Percentiles rank a stretch among this genome's conserved stretches.
These are phyloP conservation scores for Fomes fomentarius DNA, from an alignment of 1,284 basidiomycete species.

Conservation along the genomic window DNA sequence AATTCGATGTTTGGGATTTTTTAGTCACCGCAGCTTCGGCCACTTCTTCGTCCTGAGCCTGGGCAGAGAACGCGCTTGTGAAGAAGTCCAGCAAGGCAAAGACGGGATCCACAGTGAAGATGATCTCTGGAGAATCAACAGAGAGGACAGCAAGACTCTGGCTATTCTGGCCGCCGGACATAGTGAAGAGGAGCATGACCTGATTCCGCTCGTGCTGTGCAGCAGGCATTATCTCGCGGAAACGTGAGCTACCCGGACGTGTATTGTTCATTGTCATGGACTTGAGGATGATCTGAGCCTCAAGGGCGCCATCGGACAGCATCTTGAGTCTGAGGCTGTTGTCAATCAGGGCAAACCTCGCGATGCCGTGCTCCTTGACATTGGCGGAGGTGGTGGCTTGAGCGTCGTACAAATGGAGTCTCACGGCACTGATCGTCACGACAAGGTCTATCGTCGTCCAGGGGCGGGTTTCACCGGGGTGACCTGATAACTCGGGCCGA, in stretches of 20 bases:
- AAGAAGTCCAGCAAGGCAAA: conserved; percentile 91
- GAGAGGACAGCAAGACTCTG: conserved; percentile 83
- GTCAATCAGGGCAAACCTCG: conserved; percentile 83
- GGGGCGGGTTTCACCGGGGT: conserved; percentile 32
- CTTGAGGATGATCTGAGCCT: conserved; percentile 87
- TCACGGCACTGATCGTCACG: conserved; percentile 77
- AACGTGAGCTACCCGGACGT: conserved; percentile 80
- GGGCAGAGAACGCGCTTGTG: conserved; percentile 57
- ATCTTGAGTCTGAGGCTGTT: conserved; percentile 84
- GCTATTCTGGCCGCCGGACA: conserved; percentile 59
- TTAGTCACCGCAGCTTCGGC: conserved; percentile 6
- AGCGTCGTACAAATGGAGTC: conserved; percentile 90
- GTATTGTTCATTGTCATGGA: conserved; percentile 95
- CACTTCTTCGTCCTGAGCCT: conserved; percentile 19
- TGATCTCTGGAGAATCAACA: conserved; percentile 91
- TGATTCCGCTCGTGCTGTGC: conserved; percentile 91
- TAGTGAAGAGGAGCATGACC: conserved; percentile 92
- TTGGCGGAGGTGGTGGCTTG: conserved; percentile 62
- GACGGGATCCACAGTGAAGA: conserved; percentile 93
- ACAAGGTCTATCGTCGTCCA: conserved; percentile 81
- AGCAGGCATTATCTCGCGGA: conserved; percentile 95
- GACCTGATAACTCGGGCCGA: conserved; percentile 58
- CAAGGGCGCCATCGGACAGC: conserved; percentile 82
- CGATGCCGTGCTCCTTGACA: conserved; percentile 83
- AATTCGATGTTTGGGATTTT: conserved; percentile 15